Evolutionary conservation across 495 filamentous ascomycete species (phyloP).

Genomic region (Aspergillus haitiensis): DNA sequence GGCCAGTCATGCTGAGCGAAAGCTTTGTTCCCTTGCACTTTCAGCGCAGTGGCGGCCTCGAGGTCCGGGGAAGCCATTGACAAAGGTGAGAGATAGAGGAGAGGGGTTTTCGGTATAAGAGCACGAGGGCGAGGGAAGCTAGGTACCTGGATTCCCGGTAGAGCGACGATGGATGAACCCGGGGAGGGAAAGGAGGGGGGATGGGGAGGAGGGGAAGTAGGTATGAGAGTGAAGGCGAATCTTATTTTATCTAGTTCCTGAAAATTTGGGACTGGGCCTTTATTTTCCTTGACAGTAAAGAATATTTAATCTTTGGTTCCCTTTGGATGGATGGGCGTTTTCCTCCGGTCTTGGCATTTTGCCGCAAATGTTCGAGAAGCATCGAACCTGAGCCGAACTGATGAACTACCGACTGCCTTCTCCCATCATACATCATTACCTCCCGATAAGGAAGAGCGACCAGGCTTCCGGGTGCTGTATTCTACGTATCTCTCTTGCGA

Average conservation of each 20-base stretch:
- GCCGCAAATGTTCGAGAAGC: slow-evolving; percentile 26
- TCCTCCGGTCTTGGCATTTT: slow-evolving; percentile 28
- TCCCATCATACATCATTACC: no score
- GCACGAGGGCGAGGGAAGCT: slow-evolving; percentile 37
- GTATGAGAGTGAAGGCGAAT: neutral
- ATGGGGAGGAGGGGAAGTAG: slow-evolving; percentile 4
- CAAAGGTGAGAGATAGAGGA: slow-evolving; percentile 20
- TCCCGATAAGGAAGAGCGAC: neutral
- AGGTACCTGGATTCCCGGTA: slow-evolving; percentile 12
- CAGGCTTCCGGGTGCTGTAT: neutral
- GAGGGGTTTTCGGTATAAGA: slow-evolving; percentile 28
- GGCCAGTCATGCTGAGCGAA: slow-evolving; percentile 88
- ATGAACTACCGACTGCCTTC: neutral
- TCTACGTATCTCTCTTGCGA: no score
- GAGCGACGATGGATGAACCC: neutral
- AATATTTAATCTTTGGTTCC: slow-evolving; percentile 3
- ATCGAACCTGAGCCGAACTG: slow-evolving; percentile 7
- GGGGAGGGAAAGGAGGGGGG: neutral
- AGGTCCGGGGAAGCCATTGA: slow-evolving; percentile 51
- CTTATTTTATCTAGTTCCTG: neutral
- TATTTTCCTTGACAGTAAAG: neutral
- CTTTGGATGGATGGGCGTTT: slow-evolving; percentile 15
- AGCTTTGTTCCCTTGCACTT: slow-evolving; percentile 92
- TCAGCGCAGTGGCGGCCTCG: slow-evolving; percentile 76
- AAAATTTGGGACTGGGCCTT: slow-evolving; percentile 3